Base-by-base conservation (phyloP, 768 basidiomycete species). In the Steccherinum ochraceum region DNA sequence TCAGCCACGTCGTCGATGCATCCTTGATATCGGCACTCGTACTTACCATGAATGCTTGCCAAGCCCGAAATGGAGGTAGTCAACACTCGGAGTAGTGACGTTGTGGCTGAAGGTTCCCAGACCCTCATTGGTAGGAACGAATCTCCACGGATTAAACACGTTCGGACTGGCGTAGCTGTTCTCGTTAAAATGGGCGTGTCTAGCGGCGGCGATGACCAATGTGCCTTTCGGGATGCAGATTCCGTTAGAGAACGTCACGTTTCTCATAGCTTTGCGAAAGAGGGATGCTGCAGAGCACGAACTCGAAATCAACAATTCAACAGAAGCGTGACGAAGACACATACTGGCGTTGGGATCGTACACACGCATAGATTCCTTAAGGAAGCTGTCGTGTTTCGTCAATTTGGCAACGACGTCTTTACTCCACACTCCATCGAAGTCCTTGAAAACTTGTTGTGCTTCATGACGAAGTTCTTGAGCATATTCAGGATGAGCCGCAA, bases 351-450 rank as follows among this genome's bases (percentile, higher is more conserved):
- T 41, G 35, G 62, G 54, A 0, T 59, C 59, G 10, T 51, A 51
- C 19, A 55, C 41, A 12, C 66, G 50, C 24, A 61, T 51, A 11
- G 58, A 54, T 44, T 67, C 68, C 35, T 58, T 63, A 26, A 68
- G 44, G 46, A 71, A 66, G 30, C 65, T 69, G 48, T 69, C 67
- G 13, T 66, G 46, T 48, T 65, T 67, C 39, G 50, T 51, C 58
- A 69, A 59, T 24, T 63, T 60, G 16, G 52, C 53, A 49, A 69
- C 51, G 1, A 59, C 59, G 1, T 52, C 50, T 40, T 64, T 65
- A 1, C 58, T 59, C 64, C 68, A 69, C 7, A 7, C 30, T 35
- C 30, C 30, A 2, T 67, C 67, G 16, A 56, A 46, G 18, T 52
- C 46, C 18, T 40, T 10, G 25, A 59, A n/a, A 12, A 35, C 47